Evolutionary conservation across 352 stramenopile species (phyloP).

Genomic region (Phytopythium boreale): DNA sequence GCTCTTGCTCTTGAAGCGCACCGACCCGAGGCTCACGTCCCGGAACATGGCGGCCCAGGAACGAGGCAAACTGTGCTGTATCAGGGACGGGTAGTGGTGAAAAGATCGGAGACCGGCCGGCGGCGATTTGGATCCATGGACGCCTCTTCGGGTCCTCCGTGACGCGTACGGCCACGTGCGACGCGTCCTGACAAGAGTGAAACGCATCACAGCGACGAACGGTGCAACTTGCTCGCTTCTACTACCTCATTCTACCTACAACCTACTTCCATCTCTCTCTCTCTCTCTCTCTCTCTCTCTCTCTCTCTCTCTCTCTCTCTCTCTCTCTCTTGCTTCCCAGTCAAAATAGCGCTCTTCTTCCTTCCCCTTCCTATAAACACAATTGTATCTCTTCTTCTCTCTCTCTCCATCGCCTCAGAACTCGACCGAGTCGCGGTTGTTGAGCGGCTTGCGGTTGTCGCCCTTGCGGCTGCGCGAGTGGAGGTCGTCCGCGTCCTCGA

Average conservation of each 20-base stretch:
- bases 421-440: slow-evolving; percentile 48
- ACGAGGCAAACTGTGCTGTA: background rate
- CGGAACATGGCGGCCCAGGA: slow-evolving; percentile 41
- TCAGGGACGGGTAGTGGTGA: background rate
- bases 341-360: background rate
- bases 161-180: background rate
- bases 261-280: background rate
- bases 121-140: background rate
- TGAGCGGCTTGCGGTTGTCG: slow-evolving; percentile 17
- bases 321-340: too few relatives aligned
- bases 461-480: slow-evolving; percentile 6
- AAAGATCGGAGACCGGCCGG: background rate
- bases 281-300: too few relatives aligned
- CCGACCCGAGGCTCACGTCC: slow-evolving; percentile 44
- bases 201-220: background rate
- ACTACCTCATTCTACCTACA: background rate
- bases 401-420: slow-evolving; percentile 30
- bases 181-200: background rate
- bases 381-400: background rate
- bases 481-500: slow-evolving; percentile 34
- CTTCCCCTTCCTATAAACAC: background rate
- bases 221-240: background rate
- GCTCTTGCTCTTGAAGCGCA: slow-evolving; percentile 54
- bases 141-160: background rate
- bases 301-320: too few relatives aligned